phyloP scores from a whole-genome alignment of 164 flowering plant species.

The Kingdonia uniflora region DNA sequence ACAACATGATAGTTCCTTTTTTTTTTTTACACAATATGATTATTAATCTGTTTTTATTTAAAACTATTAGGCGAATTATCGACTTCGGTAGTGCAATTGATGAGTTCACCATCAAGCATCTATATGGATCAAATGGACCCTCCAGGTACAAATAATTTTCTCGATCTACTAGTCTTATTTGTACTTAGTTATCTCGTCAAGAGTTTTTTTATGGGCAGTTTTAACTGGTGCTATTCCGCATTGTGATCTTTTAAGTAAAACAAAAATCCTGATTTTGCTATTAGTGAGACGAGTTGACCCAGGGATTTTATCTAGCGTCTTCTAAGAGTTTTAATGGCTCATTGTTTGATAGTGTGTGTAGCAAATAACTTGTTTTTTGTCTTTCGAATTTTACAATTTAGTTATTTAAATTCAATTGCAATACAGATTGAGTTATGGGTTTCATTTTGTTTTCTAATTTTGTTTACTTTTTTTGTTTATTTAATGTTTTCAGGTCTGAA shows the following conservation, averaged over 20 bases:
- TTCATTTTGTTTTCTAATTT: no score
- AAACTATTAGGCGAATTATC: slow-evolving; percentile 78
- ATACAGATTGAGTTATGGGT: no score
- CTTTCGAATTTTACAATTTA: no score
- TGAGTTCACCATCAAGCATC: slow-evolving; percentile 69
- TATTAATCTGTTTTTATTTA: slow-evolving; percentile 1
- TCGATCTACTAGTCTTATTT: background rate
- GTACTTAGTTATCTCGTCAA: no score
- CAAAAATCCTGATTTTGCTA: background rate
- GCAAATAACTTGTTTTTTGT: no score
- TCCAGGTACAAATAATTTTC: slow-evolving; percentile 47
- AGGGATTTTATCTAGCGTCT: no score
- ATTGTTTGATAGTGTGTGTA: no score
- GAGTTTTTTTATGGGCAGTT: no score
- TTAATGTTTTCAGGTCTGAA: slow-evolving; percentile 53
- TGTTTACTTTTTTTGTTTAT: background rate
- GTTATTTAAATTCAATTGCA: no score
- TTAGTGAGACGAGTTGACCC: no score
- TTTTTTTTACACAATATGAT: background rate
- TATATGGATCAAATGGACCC: slow-evolving; percentile 83
- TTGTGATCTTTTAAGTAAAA: background rate
- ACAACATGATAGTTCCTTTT: background rate
- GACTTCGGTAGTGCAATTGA: slow-evolving; percentile 98
- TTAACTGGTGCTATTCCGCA: no score
- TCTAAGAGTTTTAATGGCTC: no score